These are phyloP conservation scores for Yamadazyma tumulicola DNA, from an alignment of 805 yeast species.

Conservation along the genomic window DNA sequence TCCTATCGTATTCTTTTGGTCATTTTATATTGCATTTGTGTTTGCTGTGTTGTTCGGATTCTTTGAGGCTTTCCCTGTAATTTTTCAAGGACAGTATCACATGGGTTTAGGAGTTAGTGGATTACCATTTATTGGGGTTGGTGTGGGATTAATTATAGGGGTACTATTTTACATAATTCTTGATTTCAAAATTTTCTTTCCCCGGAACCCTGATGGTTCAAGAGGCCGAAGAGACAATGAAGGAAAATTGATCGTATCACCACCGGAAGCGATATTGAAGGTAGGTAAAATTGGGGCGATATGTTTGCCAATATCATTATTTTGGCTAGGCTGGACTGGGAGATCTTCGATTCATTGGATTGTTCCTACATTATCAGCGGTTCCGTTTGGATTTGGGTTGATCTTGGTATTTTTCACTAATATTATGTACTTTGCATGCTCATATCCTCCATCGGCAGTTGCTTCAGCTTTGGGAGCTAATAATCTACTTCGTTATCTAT, in stretches of 20 bases:
- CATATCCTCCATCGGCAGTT: constrained; percentile 71
- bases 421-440: constrained; percentile 63
- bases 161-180: constrained; percentile 46
- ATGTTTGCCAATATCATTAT: constrained; percentile 62
- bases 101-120: constrained; percentile 65
- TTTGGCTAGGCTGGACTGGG: constrained; percentile 84
- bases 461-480: constrained; percentile 93
- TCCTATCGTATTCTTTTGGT: constrained; percentile 69
- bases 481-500: constrained; percentile 68
- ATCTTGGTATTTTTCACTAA: constrained; percentile 69
- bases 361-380: constrained; percentile 72
- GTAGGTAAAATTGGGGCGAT: constrained; percentile 67
- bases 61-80: constrained; percentile 76
- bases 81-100: constrained; percentile 59
- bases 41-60: constrained; percentile 78
- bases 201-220: constrained; percentile 60
- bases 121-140: constrained; percentile 67
- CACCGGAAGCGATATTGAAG: constrained; percentile 60
- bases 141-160: constrained; percentile 61
- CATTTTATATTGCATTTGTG: constrained; percentile 68
- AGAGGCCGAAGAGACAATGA: constrained; percentile 51
- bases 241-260: constrained; percentile 51
- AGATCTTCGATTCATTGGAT: constrained; percentile 65
- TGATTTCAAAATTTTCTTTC: constrained; percentile 50
- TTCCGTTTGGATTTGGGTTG: constrained; percentile 73